Evolutionary conservation across 192 early-diverging fungal species (phyloP).

Genomic region (Coemansia sp.): DNA sequence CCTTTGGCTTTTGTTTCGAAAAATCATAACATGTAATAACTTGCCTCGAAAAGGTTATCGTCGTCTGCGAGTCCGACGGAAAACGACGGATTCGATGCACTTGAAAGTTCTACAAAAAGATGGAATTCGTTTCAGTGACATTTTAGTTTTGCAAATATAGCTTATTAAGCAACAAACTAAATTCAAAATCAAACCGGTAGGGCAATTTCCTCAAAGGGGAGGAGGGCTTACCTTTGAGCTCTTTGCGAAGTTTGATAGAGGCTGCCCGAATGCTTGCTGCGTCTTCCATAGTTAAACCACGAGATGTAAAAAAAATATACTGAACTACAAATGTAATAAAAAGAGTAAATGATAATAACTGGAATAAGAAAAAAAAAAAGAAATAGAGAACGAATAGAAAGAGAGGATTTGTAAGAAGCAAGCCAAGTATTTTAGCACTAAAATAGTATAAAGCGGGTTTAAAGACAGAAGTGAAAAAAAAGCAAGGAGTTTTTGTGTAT

Average conservation of each 20-base stretch:
- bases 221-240: constrained; percentile 26
- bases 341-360: background rate
- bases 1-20: too few relatives aligned
- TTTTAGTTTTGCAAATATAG: too few relatives aligned
- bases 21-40: background rate
- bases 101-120: constrained; percentile 67
- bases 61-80: constrained; percentile 89
- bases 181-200: background rate
- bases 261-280: constrained; percentile 13
- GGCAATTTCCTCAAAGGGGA: background rate
- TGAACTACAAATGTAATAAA: background rate
- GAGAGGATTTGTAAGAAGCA: background rate
- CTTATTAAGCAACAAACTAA: background rate
- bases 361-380: background rate
- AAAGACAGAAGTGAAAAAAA: background rate
- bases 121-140: background rate
- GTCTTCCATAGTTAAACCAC: constrained; percentile 12
- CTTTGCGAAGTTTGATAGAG: constrained; percentile 29
- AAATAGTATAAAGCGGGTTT: too few relatives aligned
- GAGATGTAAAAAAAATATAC: background rate
- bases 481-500: background rate
- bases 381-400: background rate
- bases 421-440: background rate
- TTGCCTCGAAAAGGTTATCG: constrained; percentile 83
- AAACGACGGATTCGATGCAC: constrained; percentile 75